Evolutionary conservation across 129 eudicot genomes (phyloP).

Genomic region (Silybum marianum): DNA sequence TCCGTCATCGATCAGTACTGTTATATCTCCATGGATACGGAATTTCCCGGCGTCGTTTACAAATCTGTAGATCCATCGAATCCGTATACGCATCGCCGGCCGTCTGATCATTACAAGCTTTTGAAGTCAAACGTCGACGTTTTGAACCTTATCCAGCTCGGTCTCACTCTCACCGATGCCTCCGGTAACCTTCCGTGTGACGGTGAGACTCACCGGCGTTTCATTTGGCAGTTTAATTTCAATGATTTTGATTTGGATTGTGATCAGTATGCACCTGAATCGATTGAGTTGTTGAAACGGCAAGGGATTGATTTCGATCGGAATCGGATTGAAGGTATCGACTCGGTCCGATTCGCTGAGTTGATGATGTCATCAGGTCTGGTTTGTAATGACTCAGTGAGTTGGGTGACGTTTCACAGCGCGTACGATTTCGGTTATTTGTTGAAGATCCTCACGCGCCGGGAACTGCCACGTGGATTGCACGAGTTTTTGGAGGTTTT

Average conservation of each 20-base stretch:
- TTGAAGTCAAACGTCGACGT: constrained; percentile 81
- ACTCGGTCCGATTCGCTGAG: constrained; percentile 59
- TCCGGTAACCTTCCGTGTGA: constrained; percentile 62
- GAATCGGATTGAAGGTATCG: constrained; percentile 41
- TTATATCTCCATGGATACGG: constrained; percentile 77
- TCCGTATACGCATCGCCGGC: constrained; percentile 28
- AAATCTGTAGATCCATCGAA: constrained; percentile 4
- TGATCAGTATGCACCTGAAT: constrained; percentile 55
- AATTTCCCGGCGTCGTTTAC: constrained; percentile 76
- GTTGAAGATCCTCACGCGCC: constrained; percentile 61
- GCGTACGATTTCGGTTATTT: constrained; percentile 68
- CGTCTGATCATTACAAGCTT: constrained; percentile 50
- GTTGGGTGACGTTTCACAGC: constrained; percentile 75
- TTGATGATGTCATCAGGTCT: constrained; percentile 60
- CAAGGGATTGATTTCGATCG: constrained; percentile 57
- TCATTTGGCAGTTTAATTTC: constrained; percentile 68
- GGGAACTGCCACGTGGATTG: constrained; percentile 39
- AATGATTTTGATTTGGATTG: constrained; percentile 50
- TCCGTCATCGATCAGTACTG: constrained; percentile 54
- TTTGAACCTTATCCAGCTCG: constrained; percentile 68
- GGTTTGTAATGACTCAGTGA: constrained; percentile 53
- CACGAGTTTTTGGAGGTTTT: constrained; percentile 40
- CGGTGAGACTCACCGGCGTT: constrained; percentile 29
- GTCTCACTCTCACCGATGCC: constrained; percentile 74
- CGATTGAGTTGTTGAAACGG: constrained; percentile 44